Base-by-base conservation (phyloP, 2,329 filamentous ascomycete genomes). In the Akanthomyces uredinophilus region DNA sequence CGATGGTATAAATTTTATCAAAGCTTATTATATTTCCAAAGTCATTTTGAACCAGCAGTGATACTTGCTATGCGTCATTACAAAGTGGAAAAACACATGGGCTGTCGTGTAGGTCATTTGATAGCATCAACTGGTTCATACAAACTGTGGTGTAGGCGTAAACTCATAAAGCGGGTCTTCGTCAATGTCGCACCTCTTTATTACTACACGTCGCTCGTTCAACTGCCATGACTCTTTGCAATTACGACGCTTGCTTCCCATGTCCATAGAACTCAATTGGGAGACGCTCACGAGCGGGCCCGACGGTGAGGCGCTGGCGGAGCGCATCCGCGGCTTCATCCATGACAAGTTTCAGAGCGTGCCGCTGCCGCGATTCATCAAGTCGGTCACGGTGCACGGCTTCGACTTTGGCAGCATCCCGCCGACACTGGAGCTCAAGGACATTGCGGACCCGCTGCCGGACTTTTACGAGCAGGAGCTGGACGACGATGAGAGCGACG, bases 221-320 rank as follows among this genome's bases (percentile, higher is more conserved):
- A 41, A 57, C 35, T 22, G 14, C 46, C 56, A 59, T 59, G 56
- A 43, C 32, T 50, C 24, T 16, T 29, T 14, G 27, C 11, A 24
- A 1, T 22, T 2, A 13, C 58, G 18, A 53, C 58, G n/a, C 4
- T 39, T 27, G 29, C 49, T 13, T 37, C 27, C 64, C 67, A 99
- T 99, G 95, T 98, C 95, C 68, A 94, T 99, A 79, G 93, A 98
- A 72, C 89, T 99, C 74, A 92, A 96, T 77, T 99, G 95, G 95
- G 89, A 95, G 71, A 90, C 89, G 65, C 85, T 98, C 72, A 98
- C 94, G 24, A 88, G 87, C 65, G 95, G 95, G 32, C 86, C 92
- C 54, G 94, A 98, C 75, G 94, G 95, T 61, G 83, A 87, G 66
- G 90, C 86, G 60, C 87, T 97, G 64, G 92, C 94, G 54, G 89